A percentile compares a stretch with the other conserved stretches of the same genome.
These are phyloP conservation scores for Fusarium hainanense DNA, from an alignment of 2,329 filamentous ascomycete genomes.

Conservation along the genomic window DNA sequence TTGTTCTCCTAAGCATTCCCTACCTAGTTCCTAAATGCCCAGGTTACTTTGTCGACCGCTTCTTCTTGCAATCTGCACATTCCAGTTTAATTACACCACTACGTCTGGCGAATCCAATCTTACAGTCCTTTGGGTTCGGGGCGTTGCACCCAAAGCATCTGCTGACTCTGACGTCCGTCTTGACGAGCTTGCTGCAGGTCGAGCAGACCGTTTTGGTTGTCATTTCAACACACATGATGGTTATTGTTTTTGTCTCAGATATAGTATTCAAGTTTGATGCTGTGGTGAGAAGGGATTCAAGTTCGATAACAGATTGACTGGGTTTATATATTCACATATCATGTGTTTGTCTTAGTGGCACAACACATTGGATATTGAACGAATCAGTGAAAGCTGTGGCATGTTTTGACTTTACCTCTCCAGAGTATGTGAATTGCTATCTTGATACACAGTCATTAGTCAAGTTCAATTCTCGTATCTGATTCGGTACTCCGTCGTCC, in stretches of 20 bases:
- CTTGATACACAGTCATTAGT: fast-evolving
- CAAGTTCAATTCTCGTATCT: too few relatives aligned
- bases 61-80: neutral
- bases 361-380: fast-evolving
- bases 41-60: neutral
- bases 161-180: neutral
- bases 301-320: neutral
- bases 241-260: neutral
- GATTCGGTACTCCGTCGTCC: too few relatives aligned
- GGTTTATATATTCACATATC: neutral
- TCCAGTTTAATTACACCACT: neutral
- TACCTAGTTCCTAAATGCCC: fast-evolving
- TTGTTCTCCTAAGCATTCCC: neutral
- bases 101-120: neutral
- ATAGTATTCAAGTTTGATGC: neutral
- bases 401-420: fast-evolving
- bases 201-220: neutral
- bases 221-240: neutral
- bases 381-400: neutral
- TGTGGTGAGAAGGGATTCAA: neutral
- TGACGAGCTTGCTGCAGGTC: neutral
- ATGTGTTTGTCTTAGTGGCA: neutral
- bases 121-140: neutral
- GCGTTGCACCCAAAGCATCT: neutral
- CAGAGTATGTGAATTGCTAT: neutral